Base-by-base conservation (phyloP, 805 yeast species). In the Starmera quercuum region DNA sequence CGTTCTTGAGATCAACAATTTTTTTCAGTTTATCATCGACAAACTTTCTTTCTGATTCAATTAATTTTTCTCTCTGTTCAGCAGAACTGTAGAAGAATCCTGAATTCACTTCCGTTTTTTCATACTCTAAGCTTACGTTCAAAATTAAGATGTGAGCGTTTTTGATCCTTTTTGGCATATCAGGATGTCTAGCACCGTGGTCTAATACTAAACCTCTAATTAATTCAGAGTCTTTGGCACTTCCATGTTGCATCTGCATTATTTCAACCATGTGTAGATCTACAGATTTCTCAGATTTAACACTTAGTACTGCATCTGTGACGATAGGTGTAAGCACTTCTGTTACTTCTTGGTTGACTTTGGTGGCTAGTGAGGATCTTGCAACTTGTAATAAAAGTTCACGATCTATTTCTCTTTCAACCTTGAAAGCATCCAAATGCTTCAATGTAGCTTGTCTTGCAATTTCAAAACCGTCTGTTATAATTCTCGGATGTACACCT, bases 111-210 rank as follows among this genome's bases (percentile, higher is more conserved):
- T 92, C 98, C 28, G 96, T 86, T 67, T 92, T 92, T 57, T 92
- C 98, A 59, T 92, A 92, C 61, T 92, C 98, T 47, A 92, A 67
- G 6, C 95, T 84, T 29, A 92, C 98, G 58, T 92, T 92, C 49
- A 92, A 71, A 34, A 85, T 92, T 54, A 92, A 70, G 22, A 92
- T 78, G 51, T 75, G 67, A 2, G 96, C 96, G 57, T 92, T 85
- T 43, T 75, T 73, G 14, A 92, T 80, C 35, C 78, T 64, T 45
- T 78, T 83, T 38, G 98, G 98, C 98, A 92, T 92, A 61, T 92
- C 98, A 30, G 98, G 98, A 67, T 92, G 98, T 58, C 98, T 77
- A 13, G 96, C 97, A 46, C 98, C 98, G 58, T 92, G 98, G 58
- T 92, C 98, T 44, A 92, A 70, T 24, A 92, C 98, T 46, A 92